These are phyloP conservation scores for Asterochloris sp. DNA, from an alignment of 139 green algal genomes.

Conservation along the genomic window DNA sequence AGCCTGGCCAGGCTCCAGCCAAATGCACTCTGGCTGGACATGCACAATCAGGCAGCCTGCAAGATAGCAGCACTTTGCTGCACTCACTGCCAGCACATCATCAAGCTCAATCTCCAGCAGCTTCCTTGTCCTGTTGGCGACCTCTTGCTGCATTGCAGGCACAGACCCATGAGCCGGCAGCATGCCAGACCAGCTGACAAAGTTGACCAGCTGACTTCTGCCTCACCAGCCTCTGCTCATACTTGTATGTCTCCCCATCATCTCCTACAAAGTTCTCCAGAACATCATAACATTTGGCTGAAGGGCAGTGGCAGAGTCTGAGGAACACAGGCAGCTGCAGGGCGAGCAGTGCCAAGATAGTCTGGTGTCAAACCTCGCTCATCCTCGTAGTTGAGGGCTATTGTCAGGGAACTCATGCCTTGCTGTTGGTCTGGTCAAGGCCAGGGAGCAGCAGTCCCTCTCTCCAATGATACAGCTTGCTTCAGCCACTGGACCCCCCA, in stretches of 20 bases:
- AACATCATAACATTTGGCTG: slow-evolving; percentile 34
- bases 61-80: neutral
- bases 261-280: slow-evolving; percentile 54
- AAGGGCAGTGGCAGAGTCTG: neutral
- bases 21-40: neutral
- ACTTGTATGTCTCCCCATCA: slow-evolving; percentile 43
- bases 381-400: no score
- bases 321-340: no score
- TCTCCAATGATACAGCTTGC: no score
- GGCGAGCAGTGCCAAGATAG: no score
- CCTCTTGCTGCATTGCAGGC: slow-evolving; percentile 75
- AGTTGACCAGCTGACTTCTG: neutral
- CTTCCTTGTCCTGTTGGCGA: slow-evolving; percentile 75
- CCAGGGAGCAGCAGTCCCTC: no score
- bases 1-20: no score
- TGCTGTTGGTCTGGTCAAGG: no score
- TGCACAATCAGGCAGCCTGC: neutral
- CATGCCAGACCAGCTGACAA: neutral
- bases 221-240: slow-evolving; percentile 55
- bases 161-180: no score
- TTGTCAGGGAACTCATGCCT: no score
- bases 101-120: slow-evolving; percentile 74
- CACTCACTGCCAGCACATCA: slow-evolving; percentile 67
- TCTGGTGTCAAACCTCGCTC: no score
- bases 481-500: no score